Base-by-base conservation (phyloP, 2,329 filamentous ascomycete species). In the Fusarium chaquense region DNA sequence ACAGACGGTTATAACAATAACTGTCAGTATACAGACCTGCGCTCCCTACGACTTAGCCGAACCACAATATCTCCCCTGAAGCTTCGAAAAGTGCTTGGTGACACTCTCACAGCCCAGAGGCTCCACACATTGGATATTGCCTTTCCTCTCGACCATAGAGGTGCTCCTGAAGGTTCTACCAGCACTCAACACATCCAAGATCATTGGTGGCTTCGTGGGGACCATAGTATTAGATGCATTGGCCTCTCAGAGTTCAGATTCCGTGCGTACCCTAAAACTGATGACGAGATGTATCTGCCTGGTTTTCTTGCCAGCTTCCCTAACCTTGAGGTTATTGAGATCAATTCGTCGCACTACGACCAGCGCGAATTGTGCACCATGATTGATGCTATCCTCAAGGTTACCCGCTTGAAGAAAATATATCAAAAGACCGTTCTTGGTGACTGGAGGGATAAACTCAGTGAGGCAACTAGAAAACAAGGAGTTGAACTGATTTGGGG, bases 221-320 rank as follows among this genome's bases (percentile, higher is more conserved):
- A 75, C 3, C 43, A 70, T 22, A 77, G 74, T 3, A 78, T 83
- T 30, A 75, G 65, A 40, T 75, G 72, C 35, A 72, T 83, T 4
- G 78, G 78, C 6, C 46, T 82, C 30, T 79, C 75, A 41, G 62
- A 77, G 32, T 81, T 82, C 49, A 69, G 73, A 33, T 81, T 82
- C 64, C 70, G 68, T 46, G 51, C 62, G 5, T 73, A 75, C n/a
- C 75, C 78, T 6, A 66, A 56, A 22, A 73, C 69, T 18, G 72
- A 78, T 12, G 64, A 74, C 0, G 75, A 80, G 12, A 44, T 77
- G 18, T 76, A 78, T 1, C 62, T 82, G 16, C 76, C 77, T 3
- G 63, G 61, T 6, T 81, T 82, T 62, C 72, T 82, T 12, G 76
- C 75, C 7, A 79, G 63, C 38, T 79, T 82, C 44, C 80, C 80